Base-by-base conservation (phyloP, 2,329 filamentous ascomycete genomes). In the Botrytis fragariae region DNA sequence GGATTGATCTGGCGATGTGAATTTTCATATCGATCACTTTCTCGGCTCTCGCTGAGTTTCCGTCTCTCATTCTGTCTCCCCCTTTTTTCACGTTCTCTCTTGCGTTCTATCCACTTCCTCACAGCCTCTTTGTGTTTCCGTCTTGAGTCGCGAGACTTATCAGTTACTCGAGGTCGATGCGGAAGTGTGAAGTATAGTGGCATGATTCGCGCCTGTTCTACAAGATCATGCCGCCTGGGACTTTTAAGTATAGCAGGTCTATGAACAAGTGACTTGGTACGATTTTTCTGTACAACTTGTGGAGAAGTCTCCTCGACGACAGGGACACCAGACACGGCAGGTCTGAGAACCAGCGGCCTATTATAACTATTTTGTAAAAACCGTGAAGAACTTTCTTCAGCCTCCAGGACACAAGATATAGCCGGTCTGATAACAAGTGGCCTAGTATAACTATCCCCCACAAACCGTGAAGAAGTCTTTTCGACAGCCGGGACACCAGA, bases 371-470 rank as follows among this genome's bases (percentile, higher is more conserved):
- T n/a, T n/a, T n/a, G n/a, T n/a, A n/a, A n/a, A n/a, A n/a, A n/a
- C n/a, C n/a, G n/a, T n/a, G n/a, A n/a, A n/a, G n/a, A n/a, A n/a
- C n/a, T n/a, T n/a, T 16, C 12, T 16, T 7, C 48, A 7, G 12
- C 14, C 3, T 5, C 48, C 5, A 3, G 12, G 6, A 29, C 6
- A 54, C 12, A 25, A 6, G 12, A 5, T 29, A 54, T 2, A 29
- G 51, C n/a, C 16, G 51, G 51, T 18, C 48, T 54, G 25, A n/a
- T 25, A 3, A 54, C 48, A 54, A 14, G 42, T 20, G 42, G 20
- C 0, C 20, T 48, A 48, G 20, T 0, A 1, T 65, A 6, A 3
- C 3, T 3, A 16, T 29, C 6, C 25, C 16, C 5, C 2, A 4
- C 12, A 54, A 29, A 54, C 12, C 5, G 1, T 16, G 48, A 6